Evolutionary conservation across 2,329 filamentous ascomycete genomes (phyloP).

Genomic region (Lecanicillium sp.): DNA sequence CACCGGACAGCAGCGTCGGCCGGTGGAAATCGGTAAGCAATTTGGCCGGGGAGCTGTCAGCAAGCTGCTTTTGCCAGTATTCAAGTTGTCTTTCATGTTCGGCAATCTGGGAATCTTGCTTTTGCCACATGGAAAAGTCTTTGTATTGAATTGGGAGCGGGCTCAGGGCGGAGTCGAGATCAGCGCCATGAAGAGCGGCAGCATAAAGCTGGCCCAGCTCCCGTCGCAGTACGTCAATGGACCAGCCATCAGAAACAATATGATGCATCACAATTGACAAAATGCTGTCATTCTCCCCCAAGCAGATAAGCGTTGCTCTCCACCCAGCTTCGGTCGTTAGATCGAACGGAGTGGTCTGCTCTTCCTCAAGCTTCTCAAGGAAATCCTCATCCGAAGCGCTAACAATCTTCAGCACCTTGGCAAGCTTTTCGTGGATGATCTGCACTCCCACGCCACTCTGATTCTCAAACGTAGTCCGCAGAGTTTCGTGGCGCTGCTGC

Average conservation of each 20-base stretch:
- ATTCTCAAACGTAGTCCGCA: constrained; percentile 18
- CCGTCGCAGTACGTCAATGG: constrained; percentile 19
- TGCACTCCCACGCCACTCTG: constrained; percentile 14
- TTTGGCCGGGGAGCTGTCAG: not conserved
- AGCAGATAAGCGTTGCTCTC: constrained; percentile 16
- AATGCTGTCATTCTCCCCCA: constrained; percentile 17
- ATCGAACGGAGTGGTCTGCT: constrained; percentile 21
- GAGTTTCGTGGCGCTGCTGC: constrained; percentile 18
- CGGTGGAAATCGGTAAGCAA: constrained; percentile 2
- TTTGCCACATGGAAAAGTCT: constrained; percentile 15
- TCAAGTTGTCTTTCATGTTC: constrained; percentile 12
- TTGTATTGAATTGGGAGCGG: constrained; percentile 16
- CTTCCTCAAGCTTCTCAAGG: constrained; percentile 1
- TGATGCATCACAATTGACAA: constrained; percentile 25
- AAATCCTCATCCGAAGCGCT: not conserved
- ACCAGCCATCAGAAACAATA: constrained; percentile 26
- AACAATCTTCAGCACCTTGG: constrained; percentile 4
- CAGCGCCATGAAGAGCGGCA: constrained; percentile 12
- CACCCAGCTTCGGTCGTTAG: constrained; percentile 19
- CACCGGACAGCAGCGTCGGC: not conserved
- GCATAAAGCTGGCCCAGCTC: constrained; percentile 21
- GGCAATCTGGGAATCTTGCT: not conserved
- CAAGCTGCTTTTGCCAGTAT: constrained; percentile 15
- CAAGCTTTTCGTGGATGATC: not conserved
- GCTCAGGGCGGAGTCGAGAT: constrained; percentile 7